Conservation (phyloP, 371 early-diverging fungal species). For the Entomophthora muscae region DNA sequence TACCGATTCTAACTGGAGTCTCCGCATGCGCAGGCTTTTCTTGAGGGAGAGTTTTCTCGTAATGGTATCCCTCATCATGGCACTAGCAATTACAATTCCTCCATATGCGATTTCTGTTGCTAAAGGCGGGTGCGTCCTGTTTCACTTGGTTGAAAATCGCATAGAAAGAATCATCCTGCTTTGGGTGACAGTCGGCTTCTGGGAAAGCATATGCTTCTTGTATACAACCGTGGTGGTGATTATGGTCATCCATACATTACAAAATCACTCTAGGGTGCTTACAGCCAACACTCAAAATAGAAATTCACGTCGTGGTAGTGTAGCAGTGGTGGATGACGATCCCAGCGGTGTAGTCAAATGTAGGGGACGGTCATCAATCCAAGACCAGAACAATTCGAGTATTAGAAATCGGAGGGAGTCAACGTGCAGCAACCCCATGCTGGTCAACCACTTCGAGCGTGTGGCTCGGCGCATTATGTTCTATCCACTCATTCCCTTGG, state of each 20-base stretch:
- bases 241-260: neutral
- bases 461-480: neutral
- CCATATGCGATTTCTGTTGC: neutral
- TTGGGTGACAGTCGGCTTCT: conserved; percentile 2
- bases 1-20: neutral
- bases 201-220: neutral
- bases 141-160: neutral
- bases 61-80: neutral
- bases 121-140: neutral
- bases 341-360: neutral
- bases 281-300: neutral
- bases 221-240: neutral
- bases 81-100: neutral
- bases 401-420: neutral
- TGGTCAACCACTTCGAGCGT: neutral
- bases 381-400: too few species aligned
- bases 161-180: neutral
- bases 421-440: neutral
- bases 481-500: conserved; percentile 3
- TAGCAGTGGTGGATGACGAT: neutral
- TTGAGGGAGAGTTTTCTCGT: neutral
- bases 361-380: neutral
- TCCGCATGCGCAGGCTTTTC: neutral
- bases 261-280: neutral
- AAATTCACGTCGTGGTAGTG: neutral